Base-by-base conservation (phyloP, 768 basidiomycete species). In the Phylloporus sp. region DNA sequence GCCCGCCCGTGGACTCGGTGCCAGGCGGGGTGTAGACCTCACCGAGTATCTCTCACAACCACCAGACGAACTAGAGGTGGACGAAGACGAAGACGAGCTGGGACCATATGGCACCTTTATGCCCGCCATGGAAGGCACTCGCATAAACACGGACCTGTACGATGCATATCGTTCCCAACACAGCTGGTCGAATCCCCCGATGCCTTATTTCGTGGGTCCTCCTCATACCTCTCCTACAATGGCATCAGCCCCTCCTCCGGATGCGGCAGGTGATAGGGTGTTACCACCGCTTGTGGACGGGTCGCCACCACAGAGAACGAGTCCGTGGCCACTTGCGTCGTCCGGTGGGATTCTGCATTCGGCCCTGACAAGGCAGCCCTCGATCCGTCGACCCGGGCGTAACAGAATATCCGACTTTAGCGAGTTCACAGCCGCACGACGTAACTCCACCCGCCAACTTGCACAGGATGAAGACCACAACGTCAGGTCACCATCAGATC, bases 31-130 rank as follows among this genome's bases (percentile, higher is more conserved):
- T 10, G 63, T 70, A 27, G 77, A 80, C 50, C 67, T 80, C 44
- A 60, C 78, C 9, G 83, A 82, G 39, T 81, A 80, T 54, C 67
- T 81, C 40, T 70, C 74, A n/a, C 67, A 73, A 4, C 77, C 80
- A 15, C 75, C 80, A 4, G 75, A 76, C 45, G 79, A 84, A 56
- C 73, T 82, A 61, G 82, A 82, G 35, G 55, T 80, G 64, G 81
- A 83, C 23, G 86, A 84, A 4, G 84, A 86, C 4, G 84, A 86
- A n/a, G 85, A 85, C 29, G 81, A 82, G 31, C 69, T 81, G n/a
- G 70, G 63, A 48, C 79, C 51, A 70, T 67, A 79, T 35, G 68
- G 70, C 44, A 65, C 70, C 2, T 62, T 65, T 48, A 61, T 56
- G 5, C 60, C 63, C 16, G 61, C 69, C 27, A 55, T 76, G 16